Evolutionary conservation across 2,329 filamentous ascomycete species (phyloP).

Genomic region (Diaporthe vexans): DNA sequence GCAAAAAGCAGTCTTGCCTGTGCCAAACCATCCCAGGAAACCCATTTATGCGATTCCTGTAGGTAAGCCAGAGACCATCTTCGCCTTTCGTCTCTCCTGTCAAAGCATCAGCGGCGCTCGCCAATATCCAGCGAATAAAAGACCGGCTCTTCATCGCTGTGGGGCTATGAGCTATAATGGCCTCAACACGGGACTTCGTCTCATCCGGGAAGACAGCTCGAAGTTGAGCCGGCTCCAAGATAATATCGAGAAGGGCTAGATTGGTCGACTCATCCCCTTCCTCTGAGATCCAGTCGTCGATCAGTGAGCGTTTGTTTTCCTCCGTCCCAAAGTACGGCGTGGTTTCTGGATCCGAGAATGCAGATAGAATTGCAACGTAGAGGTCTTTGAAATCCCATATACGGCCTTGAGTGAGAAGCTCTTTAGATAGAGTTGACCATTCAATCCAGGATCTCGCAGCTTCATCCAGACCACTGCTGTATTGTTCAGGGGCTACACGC

Average conservation of each 20-base stretch:
- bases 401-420: slow-evolving; percentile 1
- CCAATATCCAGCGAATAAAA: slow-evolving; percentile 13
- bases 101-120: neutral
- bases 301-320: neutral
- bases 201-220: neutral
- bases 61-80: neutral
- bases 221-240: neutral
- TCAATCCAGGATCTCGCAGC: neutral
- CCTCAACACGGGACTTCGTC: neutral
- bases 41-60: neutral
- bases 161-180: neutral
- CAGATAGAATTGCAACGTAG: neutral
- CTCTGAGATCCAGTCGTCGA: neutral
- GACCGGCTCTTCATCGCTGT: neutral
- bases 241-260: neutral
- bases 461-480: neutral
- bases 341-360: neutral
- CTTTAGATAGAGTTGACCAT: neutral
- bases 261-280: slow-evolving; percentile 10
- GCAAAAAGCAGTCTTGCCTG: neutral
- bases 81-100: neutral
- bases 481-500: neutral
- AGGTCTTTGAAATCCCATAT: slow-evolving; percentile 19
- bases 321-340: neutral
- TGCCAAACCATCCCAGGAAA: slow-evolving; percentile 7